These are phyloP conservation scores for Pseudogymnoascus sp. DNA, from an alignment of 2,329 filamentous ascomycete genomes.

Conservation along the genomic window DNA sequence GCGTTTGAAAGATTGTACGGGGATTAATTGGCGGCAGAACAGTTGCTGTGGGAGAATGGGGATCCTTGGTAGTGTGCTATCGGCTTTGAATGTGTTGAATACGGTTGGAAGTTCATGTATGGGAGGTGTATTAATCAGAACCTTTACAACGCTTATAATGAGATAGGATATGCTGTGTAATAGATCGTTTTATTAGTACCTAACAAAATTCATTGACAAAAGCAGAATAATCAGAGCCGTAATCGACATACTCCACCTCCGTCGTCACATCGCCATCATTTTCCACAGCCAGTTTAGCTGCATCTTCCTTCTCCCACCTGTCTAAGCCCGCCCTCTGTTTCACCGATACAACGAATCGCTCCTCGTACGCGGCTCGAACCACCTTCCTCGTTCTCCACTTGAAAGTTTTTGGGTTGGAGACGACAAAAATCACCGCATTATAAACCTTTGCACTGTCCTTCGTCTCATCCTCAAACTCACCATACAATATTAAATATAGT, in stretches of 20 bases:
- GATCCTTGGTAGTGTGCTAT: not conserved
- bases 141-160: not conserved
- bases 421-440: conserved; percentile 22
- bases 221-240: not conserved
- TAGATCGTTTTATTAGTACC: not conserved
- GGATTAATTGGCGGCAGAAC: not conserved
- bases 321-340: conserved; percentile 23
- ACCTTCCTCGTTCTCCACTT: conserved; percentile 20
- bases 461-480: conserved; percentile 16
- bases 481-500: conserved; percentile 19
- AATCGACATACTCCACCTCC: conserved; percentile 12
- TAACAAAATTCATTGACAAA: not conserved
- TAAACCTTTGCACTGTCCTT: conserved; percentile 19
- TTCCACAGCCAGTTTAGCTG: not conserved
- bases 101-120: not conserved
- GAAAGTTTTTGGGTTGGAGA: conserved; percentile 23
- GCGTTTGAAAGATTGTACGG: not conserved
- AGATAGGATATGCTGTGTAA: not conserved
- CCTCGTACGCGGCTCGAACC: conserved; percentile 21
- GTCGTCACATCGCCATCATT: conserved; percentile 12
- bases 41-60: not conserved
- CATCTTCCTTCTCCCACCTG: conserved; percentile 17
- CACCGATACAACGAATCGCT: conserved; percentile 18
- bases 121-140: not conserved
- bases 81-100: not conserved